These are phyloP conservation scores for Thraustochytrium striatum DNA, from an alignment of 352 stramenopile species.

Conservation along the genomic window DNA sequence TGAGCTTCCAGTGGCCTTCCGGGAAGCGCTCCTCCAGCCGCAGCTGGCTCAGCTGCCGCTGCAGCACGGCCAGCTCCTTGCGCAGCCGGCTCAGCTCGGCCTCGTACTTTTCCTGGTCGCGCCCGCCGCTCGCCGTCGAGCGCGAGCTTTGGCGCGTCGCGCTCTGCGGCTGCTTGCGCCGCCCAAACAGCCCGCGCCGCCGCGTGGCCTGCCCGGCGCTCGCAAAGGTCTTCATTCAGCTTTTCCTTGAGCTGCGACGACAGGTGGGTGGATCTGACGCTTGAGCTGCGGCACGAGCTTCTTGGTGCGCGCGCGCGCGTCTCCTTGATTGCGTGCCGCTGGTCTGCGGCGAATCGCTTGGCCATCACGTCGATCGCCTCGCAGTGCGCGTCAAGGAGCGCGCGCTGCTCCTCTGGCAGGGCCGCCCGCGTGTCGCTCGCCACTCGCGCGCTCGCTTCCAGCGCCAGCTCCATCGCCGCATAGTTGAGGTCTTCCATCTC, in stretches of 20 bases:
- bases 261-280: background rate
- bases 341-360: background rate
- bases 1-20: slow-evolving; percentile 37
- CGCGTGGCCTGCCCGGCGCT: background rate
- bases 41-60: slow-evolving; percentile 6
- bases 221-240: background rate
- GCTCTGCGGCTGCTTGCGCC: background rate
- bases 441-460: background rate
- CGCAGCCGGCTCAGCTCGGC: background rate
- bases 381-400: background rate
- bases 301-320: background rate
- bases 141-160: background rate
- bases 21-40: slow-evolving; percentile 35
- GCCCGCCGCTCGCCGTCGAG: background rate
- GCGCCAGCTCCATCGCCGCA: background rate
- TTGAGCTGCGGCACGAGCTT: background rate
- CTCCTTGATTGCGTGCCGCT: background rate
- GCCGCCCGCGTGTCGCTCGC: background rate
- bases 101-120: background rate
- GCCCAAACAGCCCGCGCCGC: background rate
- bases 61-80: slow-evolving; percentile 20
- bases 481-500: slow-evolving; percentile 12
- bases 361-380: slow-evolving; percentile 10
- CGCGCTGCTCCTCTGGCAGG: background rate
- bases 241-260: background rate